A percentile compares a stretch with the other conserved stretches of the same genome.
These are phyloP conservation scores for Neurospora terricola DNA, from an alignment of 495 filamentous ascomycete species.

Conservation along the genomic window DNA sequence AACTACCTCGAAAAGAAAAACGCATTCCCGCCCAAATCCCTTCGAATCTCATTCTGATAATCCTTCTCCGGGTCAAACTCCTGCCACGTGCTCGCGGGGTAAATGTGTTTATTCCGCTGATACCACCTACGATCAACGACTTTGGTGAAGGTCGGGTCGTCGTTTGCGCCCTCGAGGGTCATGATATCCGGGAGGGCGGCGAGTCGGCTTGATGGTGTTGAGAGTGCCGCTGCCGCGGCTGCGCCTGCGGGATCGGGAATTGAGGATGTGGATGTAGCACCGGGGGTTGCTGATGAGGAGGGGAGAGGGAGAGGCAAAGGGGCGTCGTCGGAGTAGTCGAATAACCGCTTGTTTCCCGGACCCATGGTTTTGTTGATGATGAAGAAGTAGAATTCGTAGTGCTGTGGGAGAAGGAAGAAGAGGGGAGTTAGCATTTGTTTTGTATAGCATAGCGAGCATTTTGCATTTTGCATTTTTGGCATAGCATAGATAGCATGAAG, in stretches of 20 bases:
- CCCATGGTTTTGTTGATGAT: slow-evolving; percentile 78
- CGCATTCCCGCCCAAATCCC: slow-evolving; percentile 79
- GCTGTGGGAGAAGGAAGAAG: slow-evolving; percentile 44
- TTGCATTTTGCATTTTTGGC: background rate
- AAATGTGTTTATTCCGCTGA: slow-evolving; percentile 94
- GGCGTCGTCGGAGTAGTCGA: slow-evolving; percentile 58
- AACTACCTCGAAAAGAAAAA: slow-evolving; percentile 94
- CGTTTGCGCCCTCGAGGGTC: slow-evolving; percentile 63
- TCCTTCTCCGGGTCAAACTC: slow-evolving; percentile 87
- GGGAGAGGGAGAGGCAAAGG: slow-evolving; percentile 4
- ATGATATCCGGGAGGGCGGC: slow-evolving; percentile 21
- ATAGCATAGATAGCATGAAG: background rate
- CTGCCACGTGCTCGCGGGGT: slow-evolving; percentile 90
- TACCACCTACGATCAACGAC: slow-evolving; percentile 97
- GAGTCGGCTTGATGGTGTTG: slow-evolving; percentile 20
- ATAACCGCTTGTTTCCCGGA: slow-evolving; percentile 59
- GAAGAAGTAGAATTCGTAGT: slow-evolving; percentile 96
- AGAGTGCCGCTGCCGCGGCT: background rate
- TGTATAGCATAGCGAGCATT: background rate
- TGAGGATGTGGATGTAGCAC: background rate
- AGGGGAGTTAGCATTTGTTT: slow-evolving; percentile 8
- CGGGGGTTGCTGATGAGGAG: too few relatives aligned
- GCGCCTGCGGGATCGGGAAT: slow-evolving; percentile 26
- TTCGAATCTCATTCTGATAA: slow-evolving; percentile 68
- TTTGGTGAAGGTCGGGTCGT: slow-evolving; percentile 80